A percentile compares a stretch with the other conserved stretches of the same genome.
These are phyloP conservation scores for Suaeda aralocaspica DNA, from an alignment of 148 eudicot genomes.

Conservation along the genomic window DNA sequence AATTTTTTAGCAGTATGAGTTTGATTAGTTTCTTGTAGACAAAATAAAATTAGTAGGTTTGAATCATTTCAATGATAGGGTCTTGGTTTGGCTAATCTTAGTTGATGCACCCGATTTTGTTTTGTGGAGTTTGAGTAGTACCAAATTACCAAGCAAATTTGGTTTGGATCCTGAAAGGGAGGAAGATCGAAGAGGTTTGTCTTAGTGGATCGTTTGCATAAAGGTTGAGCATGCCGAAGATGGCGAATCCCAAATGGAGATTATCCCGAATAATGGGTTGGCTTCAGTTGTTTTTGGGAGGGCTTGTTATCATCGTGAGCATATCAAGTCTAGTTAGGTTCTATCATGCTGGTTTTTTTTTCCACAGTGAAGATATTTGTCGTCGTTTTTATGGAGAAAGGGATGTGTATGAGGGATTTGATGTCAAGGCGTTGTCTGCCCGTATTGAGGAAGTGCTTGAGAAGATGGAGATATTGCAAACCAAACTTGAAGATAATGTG, in stretches of 20 bases:
- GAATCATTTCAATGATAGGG: too few species aligned
- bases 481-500: conserved; percentile 62
- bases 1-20: background rate
- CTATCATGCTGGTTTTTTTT: conserved; percentile 80
- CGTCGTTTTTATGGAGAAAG: conserved; percentile 54
- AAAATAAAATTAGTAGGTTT: too few species aligned
- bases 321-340: conserved; percentile 61
- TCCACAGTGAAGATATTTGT: conserved; percentile 64
- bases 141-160: too few species aligned
- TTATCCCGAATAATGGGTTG: conserved; percentile 55
- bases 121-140: too few species aligned
- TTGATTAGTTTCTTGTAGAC: background rate
- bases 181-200: background rate
- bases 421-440: conserved; percentile 47
- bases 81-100: too few species aligned
- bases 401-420: conserved; percentile 45
- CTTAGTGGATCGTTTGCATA: conserved; percentile 13
- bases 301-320: conserved; percentile 66
- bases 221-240: conserved; percentile 41
- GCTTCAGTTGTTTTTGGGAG: conserved; percentile 69
- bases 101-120: too few species aligned
- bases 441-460: conserved; percentile 78
- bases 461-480: conserved; percentile 69
- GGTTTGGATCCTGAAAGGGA: background rate
- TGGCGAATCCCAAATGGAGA: conserved; percentile 47